Conservation (phyloP, 1,284 basidiomycete genomes). For the Cutaneotrichosporon cutaneum region DNA sequence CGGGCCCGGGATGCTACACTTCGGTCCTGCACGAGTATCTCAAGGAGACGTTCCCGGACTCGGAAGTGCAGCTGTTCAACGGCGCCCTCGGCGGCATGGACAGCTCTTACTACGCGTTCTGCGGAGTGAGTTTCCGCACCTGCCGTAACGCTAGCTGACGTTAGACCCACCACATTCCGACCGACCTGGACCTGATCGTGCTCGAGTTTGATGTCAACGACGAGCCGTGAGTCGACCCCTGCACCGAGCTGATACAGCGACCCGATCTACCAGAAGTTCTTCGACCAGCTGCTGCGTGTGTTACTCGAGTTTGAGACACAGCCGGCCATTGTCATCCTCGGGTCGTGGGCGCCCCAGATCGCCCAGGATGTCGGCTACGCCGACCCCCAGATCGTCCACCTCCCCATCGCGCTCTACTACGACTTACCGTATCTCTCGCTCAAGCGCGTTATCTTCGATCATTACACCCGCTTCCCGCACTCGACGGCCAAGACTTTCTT, state of each 20-base stretch:
- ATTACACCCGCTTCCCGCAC: conserved; percentile 47
- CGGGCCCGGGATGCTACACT: conserved; percentile 50
- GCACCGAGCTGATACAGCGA: conserved; percentile 26
- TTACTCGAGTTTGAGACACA: conserved; percentile 47
- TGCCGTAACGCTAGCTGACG: not conserved
- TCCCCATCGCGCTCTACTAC: conserved; percentile 52
- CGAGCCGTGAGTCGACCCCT: conserved; percentile 38
- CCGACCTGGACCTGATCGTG: conserved; percentile 49
- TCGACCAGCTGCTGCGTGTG: conserved; percentile 52
- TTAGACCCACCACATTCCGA: conserved; percentile 49
- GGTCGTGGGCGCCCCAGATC: conserved; percentile 48
- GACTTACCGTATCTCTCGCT: conserved; percentile 51
- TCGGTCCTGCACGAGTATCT: conserved; percentile 45
- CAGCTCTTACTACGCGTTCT: conserved; percentile 53
- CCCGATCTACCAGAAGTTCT: conserved; percentile 45
- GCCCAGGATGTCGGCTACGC: conserved; percentile 50
- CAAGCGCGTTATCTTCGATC: conserved; percentile 50
- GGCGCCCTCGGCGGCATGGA: conserved; percentile 53
- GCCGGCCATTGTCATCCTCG: conserved; percentile 51
- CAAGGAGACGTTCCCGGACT: conserved; percentile 36
- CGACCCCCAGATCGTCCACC: conserved; percentile 50
- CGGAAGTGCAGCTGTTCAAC: conserved; percentile 35
- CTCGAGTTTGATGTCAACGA: conserved; percentile 54
- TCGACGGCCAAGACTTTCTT: conserved; percentile 43
- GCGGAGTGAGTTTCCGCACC: conserved; percentile 33